Evolutionary conservation across 129 eudicot genomes (phyloP).

Genomic region (Ambrosia trifida): DNA sequence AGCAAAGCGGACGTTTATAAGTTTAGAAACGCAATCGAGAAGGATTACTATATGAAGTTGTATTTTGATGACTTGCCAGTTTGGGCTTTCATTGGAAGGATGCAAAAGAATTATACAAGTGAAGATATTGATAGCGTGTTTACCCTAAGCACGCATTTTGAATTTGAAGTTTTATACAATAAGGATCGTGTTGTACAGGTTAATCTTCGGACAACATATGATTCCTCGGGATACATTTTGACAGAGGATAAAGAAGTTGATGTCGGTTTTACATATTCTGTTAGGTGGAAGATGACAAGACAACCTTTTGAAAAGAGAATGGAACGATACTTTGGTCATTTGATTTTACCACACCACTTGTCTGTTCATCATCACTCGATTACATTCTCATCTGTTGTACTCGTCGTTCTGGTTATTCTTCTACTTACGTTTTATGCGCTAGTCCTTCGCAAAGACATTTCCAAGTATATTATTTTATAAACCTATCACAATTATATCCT

Average conservation of each 20-base stretch:
- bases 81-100: constrained; percentile 61
- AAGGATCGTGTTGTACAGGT: constrained; percentile 60
- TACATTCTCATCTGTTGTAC: constrained; percentile 45
- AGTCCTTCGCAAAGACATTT: constrained; percentile 68
- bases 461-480: constrained; percentile 49
- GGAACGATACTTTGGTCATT: constrained; percentile 45
- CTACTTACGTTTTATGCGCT: constrained; percentile 47
- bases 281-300: constrained; percentile 53
- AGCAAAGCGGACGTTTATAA: constrained; percentile 42
- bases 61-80: constrained; percentile 76
- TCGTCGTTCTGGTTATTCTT: constrained; percentile 49
- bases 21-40: constrained; percentile 36
- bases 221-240: constrained; percentile 31
- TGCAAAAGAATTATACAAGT: constrained; percentile 21
- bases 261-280: constrained; percentile 52
- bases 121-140: constrained; percentile 31
- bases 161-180: constrained; percentile 53
- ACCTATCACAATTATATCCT: neutral
- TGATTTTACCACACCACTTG: constrained; percentile 47
- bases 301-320: constrained; percentile 57
- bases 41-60: constrained; percentile 62
- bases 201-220: constrained; percentile 1
- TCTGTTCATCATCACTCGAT: constrained; percentile 51
- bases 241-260: constrained; percentile 54
- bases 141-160: constrained; percentile 37